Conservation (phyloP, 148 eudicot species). For the Cornus kousa region DNA sequence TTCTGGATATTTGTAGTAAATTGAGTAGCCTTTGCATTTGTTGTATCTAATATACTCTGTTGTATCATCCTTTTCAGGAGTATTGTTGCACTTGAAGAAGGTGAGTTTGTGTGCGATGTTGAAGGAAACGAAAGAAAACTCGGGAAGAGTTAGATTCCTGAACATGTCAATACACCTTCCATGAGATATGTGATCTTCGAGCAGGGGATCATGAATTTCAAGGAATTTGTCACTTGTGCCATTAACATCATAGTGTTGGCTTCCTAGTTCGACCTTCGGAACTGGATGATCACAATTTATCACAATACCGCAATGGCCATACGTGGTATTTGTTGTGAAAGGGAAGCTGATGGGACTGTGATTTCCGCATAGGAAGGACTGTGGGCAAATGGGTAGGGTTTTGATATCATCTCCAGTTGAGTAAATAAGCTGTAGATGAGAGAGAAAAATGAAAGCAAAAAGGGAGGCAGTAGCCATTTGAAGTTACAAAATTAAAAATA, state of each 20-base stretch:
- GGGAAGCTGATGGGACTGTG: conserved; percentile 24
- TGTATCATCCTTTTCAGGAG: too few relatives aligned
- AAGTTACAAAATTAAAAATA: background rate
- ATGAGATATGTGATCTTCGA: too few relatives aligned
- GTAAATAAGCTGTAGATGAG: conserved; percentile 4
- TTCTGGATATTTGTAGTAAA: too few relatives aligned
- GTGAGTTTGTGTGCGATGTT: background rate
- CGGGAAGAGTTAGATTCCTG: conserved; percentile 6
- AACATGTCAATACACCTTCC: background rate
- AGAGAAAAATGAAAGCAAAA: background rate
- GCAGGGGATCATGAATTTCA: too few relatives aligned
- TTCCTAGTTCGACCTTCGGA: conserved; percentile 18
- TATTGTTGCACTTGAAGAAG: conserved; percentile 23
- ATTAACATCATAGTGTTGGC: too few relatives aligned
- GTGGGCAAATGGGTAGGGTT: conserved; percentile 20
- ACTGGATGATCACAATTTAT: conserved; percentile 21
- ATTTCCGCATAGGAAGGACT: conserved; percentile 24
- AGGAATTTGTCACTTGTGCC: too few relatives aligned
- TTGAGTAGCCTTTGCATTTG: too few relatives aligned
- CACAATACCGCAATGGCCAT: conserved; percentile 28
- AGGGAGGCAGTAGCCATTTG: conserved; percentile 23
- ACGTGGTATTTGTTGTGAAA: conserved; percentile 24
- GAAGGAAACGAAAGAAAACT: conserved; percentile 13
- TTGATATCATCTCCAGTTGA: conserved; percentile 12
- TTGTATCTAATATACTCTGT: too few relatives aligned